Base-by-base conservation (phyloP, 805 yeast species). In the Kuraishia cidri region DNA sequence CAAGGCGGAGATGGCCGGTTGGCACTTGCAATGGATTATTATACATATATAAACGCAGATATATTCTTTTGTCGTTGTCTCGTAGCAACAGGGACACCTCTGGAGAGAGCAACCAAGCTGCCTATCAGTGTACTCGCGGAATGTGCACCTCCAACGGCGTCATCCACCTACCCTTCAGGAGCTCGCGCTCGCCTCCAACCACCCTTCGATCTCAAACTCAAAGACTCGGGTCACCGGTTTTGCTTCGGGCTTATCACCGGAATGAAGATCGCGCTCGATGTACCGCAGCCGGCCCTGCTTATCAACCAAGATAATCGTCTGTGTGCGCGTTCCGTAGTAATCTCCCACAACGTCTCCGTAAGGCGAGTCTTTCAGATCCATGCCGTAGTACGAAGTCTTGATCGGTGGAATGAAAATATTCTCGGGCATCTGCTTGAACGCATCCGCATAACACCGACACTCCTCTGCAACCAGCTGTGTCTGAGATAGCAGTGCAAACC, bases 301-400 rank as follows among this genome's bases (percentile, higher is more conserved):
- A 46, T 72, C 74, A 7, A 82, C 64, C 15, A 84, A 44, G 3
- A 86, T 64, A 2, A 86, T 69, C 0, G 94, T 85, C 51, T 87
- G 95, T 0, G 95, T 83, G 34, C 96, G 59, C 0, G 97, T 87
- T 1, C 96, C 96, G 48, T 86, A 88, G 45, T 63, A 75, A 15
- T 61, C 53, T 0, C 86, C 85, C 11, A 63, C 55, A n/a, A 54
- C 44, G 13, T 41, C 37, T 4, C 58, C 51, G 20, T 37, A 12
- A 6, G 23, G 26, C 9, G 30, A 20, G 14, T 28, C 17, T 17
- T 18, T 23, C 24, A 26, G 26, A 7, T 24, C 30, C 25, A 26
- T n/a, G 37, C 42, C 30, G 28, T 15, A 9, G 13, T 30, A 46
- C 7, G 48, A 40, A 4, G 58, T 50, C 30, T 50, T 50, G 26